These are phyloP conservation scores for Botrytis paeoniae DNA, from an alignment of 2,329 filamentous ascomycete species.

Conservation along the genomic window DNA sequence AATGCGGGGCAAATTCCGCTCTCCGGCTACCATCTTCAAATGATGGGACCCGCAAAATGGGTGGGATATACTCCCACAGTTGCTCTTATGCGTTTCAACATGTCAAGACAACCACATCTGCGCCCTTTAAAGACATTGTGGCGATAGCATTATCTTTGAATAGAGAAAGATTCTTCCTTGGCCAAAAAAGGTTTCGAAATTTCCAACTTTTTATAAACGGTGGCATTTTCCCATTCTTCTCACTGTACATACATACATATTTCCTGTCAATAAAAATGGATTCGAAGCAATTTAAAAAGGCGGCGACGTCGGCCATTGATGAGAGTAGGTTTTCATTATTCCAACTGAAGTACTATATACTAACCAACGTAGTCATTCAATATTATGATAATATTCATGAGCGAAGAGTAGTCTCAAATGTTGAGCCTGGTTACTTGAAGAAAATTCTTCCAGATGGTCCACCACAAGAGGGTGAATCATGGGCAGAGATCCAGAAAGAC, in stretches of 20 bases:
- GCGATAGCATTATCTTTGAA: neutral
- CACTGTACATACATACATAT: neutral
- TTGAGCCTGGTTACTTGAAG: conserved; percentile 81
- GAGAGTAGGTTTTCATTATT: conserved; percentile 60
- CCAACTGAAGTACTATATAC: neutral
- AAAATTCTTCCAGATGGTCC: conserved; percentile 68
- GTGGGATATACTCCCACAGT: neutral
- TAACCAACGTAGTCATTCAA: conserved; percentile 60
- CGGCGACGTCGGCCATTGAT: conserved; percentile 75
- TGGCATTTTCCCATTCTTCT: neutral
- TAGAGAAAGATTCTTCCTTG: neutral
- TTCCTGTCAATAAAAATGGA: conserved; percentile 58
- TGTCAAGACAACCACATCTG: neutral
- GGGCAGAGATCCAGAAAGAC: conserved; percentile 77
- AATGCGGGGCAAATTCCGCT: neutral
- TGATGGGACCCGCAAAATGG: neutral
- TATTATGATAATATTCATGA: conserved; percentile 76
- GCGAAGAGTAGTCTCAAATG: conserved; percentile 70
- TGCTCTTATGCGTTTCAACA: neutral
- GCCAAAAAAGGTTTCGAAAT: neutral
- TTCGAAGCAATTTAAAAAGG: conserved; percentile 70
- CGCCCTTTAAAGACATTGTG: neutral
- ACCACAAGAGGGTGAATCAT: conserved; percentile 67
- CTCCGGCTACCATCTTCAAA: neutral
- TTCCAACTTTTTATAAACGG: neutral